phyloP scores from a whole-genome alignment of 495 filamentous ascomycete genomes.

The Cetradonia linearis region DNA sequence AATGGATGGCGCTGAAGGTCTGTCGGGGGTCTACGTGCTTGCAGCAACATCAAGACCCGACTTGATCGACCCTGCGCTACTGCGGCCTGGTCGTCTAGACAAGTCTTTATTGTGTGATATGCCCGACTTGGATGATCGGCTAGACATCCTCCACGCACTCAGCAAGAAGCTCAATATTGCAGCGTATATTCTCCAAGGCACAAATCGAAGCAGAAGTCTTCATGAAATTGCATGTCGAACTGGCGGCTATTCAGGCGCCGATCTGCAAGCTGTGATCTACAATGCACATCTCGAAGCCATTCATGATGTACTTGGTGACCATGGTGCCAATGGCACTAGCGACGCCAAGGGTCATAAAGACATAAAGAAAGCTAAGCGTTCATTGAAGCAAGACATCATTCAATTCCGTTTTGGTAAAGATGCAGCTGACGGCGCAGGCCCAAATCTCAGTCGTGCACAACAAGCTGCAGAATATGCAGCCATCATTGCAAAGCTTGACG shows the following conservation, averaged over 20 bases:
- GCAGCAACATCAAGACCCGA: constrained; percentile 88
- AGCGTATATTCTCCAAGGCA: constrained; percentile 41
- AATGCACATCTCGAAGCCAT: constrained; percentile 97
- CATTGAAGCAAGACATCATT: constrained; percentile 48
- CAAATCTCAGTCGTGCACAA: constrained; percentile 31
- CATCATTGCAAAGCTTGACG: constrained; percentile 62
- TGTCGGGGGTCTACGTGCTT: constrained; percentile 89
- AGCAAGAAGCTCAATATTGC: constrained; percentile 65
- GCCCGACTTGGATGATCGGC: constrained; percentile 62
- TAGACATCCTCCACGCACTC: constrained; percentile 79
- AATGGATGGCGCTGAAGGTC: constrained; percentile 96
- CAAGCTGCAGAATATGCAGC: constrained; percentile 59
- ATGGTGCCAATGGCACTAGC: constrained; percentile 34
- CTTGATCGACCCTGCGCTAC: constrained; percentile 83
- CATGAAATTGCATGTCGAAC: constrained; percentile 64
- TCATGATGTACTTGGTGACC: constrained; percentile 74
- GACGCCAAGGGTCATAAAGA: constrained; percentile 27
- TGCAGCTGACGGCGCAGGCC: constrained; percentile 35
- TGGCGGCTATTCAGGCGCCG: constrained; percentile 88
- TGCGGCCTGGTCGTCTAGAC: constrained; percentile 82
- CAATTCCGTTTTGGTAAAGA: constrained; percentile 73
- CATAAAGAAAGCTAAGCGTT: constrained; percentile 21
- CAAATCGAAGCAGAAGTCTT: constrained; percentile 23
- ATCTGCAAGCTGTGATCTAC: constrained; percentile 88
- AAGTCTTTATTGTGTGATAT: constrained; percentile 87